These are phyloP conservation scores for Pholiota microspora DNA, from an alignment of 768 basidiomycete species.

Conservation along the genomic window DNA sequence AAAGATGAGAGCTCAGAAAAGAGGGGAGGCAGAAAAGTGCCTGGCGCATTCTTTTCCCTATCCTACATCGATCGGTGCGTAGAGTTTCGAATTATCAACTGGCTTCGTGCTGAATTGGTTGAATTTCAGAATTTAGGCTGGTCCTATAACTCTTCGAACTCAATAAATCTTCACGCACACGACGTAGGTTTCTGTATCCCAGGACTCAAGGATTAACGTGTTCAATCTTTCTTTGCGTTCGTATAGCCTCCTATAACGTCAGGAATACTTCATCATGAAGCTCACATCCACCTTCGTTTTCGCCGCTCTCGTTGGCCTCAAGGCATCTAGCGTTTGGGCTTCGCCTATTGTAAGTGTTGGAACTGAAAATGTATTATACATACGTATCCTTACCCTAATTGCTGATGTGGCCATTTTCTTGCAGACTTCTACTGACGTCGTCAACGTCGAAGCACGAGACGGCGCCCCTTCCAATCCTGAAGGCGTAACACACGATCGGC, in stretches of 20 bases:
- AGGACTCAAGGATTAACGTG: neutral
- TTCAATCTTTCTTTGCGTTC: neutral
- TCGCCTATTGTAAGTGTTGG: neutral
- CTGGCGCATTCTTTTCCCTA: conserved; percentile 3
- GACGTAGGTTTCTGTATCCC: neutral
- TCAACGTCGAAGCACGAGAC: neutral
- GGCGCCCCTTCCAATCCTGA: neutral
- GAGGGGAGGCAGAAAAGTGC: neutral
- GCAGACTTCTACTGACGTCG: neutral
- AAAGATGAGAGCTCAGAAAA: neutral
- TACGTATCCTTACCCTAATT: too few species aligned
- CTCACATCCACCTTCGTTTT: conserved; percentile 4
- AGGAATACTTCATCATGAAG: neutral
- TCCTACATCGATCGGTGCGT: neutral
- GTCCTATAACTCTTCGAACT: neutral
- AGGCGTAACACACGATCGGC: too few species aligned
- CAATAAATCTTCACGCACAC: neutral
- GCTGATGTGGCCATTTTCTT: neutral
- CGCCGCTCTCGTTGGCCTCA: neutral
- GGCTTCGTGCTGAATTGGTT: neutral
- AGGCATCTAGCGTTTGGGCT: neutral
- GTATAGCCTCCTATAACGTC: neutral
- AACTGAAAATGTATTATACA: neutral
- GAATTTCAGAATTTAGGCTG: conserved; percentile 1
- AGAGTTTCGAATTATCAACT: neutral